Percentiles rank a stretch among this genome's conserved stretches.
These are phyloP conservation scores for Xylaria cubensis DNA, from an alignment of 495 filamentous ascomycete species.

Conservation along the genomic window DNA sequence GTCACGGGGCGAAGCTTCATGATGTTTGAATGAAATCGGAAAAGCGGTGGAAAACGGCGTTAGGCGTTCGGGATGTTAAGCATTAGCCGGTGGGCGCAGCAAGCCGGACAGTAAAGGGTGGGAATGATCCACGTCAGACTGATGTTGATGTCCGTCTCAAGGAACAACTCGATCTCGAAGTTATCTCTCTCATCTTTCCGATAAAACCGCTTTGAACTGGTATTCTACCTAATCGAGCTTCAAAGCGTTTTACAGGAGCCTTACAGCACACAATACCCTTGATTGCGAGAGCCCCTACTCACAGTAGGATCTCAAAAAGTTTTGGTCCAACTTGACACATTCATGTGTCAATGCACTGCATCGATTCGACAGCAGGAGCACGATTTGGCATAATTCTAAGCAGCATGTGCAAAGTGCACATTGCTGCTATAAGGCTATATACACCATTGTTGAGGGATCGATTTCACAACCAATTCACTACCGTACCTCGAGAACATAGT, in stretches of 20 bases:
- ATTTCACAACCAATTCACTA: neutral
- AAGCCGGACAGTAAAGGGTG: slow-evolving; percentile 32
- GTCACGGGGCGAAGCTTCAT: slow-evolving; percentile 34
- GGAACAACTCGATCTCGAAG: slow-evolving; percentile 3
- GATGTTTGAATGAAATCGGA: slow-evolving; percentile 37
- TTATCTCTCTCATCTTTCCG: slow-evolving; percentile 12
- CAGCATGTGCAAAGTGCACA: slow-evolving; percentile 2
- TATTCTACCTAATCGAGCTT: slow-evolving; percentile 5
- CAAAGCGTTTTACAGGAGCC: slow-evolving; percentile 12
- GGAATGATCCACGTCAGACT: slow-evolving; percentile 5
- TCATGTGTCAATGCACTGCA: slow-evolving; percentile 39
- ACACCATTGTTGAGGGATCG: neutral
- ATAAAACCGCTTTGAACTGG: slow-evolving; percentile 17
- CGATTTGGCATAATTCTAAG: slow-evolving; percentile 19
- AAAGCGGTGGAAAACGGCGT: slow-evolving; percentile 37
- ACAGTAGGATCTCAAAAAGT: neutral
- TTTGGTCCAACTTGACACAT: slow-evolving; percentile 27
- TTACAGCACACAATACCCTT: slow-evolving; percentile 27
- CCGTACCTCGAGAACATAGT: slow-evolving; percentile 1
- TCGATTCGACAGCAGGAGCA: slow-evolving; percentile 43
- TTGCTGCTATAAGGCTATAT: slow-evolving; percentile 8
- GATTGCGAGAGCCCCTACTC: slow-evolving; percentile 17
- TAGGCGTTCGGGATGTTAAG: slow-evolving; percentile 28
- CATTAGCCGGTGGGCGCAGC: slow-evolving; percentile 33
- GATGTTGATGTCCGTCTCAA: slow-evolving; percentile 10